Conservation (phyloP, 2,329 filamentous ascomycete genomes). For the Lasiodiplodia theobromae region DNA sequence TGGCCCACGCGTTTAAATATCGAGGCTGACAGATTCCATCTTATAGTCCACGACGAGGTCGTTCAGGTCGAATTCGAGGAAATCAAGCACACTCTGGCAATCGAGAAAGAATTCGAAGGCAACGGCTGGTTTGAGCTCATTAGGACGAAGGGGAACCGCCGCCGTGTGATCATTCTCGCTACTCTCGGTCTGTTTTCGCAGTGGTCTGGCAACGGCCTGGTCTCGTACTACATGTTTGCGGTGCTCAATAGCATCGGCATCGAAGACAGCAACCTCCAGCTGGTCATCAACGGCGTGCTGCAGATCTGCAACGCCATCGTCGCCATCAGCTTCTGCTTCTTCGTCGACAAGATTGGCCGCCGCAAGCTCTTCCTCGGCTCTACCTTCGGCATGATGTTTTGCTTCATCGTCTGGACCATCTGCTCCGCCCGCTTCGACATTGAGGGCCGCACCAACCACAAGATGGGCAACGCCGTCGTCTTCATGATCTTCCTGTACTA, state of each 20-base stretch:
- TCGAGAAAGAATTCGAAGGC: conserved; percentile 61
- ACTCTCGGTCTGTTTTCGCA: conserved; percentile 72
- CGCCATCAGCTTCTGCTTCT: conserved; percentile 62
- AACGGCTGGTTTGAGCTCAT: conserved; percentile 68
- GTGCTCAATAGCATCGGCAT: conserved; percentile 70
- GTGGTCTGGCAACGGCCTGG: conserved; percentile 71
- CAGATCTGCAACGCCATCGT: conserved; percentile 67
- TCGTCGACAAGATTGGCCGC: conserved; percentile 63
- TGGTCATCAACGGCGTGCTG: conserved; percentile 61
- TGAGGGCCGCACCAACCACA: conserved; percentile 10
- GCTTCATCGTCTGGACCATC: conserved; percentile 48
- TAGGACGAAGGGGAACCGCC: conserved; percentile 68
- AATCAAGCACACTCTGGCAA: conserved; percentile 68
- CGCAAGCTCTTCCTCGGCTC: conserved; percentile 62
- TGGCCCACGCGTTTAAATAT: too few relatives aligned
- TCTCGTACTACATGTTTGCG: conserved; percentile 71
- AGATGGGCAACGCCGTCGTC: conserved; percentile 53
- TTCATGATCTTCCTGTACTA: conserved; percentile 60
- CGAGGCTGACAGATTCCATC: background rate
- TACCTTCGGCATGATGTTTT: conserved; percentile 45
- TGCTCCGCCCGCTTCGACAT: conserved; percentile 52
- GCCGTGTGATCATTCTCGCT: conserved; percentile 67
- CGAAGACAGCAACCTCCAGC: conserved; percentile 48
- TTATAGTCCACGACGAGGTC: conserved; percentile 47
- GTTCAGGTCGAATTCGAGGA: conserved; percentile 72